Evolutionary conservation across 345 rosid species (phyloP), one percentile per base, ranked within the genome.

Genomic region (Linum lewisii): DNA sequence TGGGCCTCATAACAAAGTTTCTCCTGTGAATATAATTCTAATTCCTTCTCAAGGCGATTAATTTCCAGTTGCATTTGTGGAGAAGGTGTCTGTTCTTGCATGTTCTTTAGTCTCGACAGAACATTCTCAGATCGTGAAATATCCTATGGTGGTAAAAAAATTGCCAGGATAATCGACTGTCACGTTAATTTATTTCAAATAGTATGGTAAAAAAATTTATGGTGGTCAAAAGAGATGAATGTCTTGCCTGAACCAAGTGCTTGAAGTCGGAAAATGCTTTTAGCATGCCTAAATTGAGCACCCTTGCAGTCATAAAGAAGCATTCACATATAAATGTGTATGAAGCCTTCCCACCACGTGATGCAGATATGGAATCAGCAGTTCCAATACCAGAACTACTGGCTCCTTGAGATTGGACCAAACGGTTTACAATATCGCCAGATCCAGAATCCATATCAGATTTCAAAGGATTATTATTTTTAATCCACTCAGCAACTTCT

Each of bases 281-380:
- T 65, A 94, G 57, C 62, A 93, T 83, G 69, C 99, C 97, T 82
- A 93, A 71, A 73, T 85, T 93, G 55, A 90, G 95, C 68, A 81
- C 97, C 85, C 97, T 80, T 60, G 96, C 96, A 51, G 97, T 90
- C 96, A 93, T 93, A 72, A 90, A 94, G 85, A 94, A 94, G 79
- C 96, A 84, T 81, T 94, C 97, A 74, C 92, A 87, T 51, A 87
- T 87, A 78, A 90, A 93, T 7, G 81, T 65, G 73, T 71, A 87
- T 69, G 84, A 85, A 34, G 73, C 51, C 57, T 66, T 74, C 36
- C 65, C 66, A 59, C 72, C 24, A 44, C 65, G 76, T 67, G 70
- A 69, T 65, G 76, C 62, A 65, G 67, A 62, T 64, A 77, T 81
- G 56, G 69, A 57, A 62, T 26, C 75, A 66, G 69, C 68, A 60